Evolutionary conservation across 768 basidiomycete species (phyloP).

Genomic region (Tricholoma sp.): DNA sequence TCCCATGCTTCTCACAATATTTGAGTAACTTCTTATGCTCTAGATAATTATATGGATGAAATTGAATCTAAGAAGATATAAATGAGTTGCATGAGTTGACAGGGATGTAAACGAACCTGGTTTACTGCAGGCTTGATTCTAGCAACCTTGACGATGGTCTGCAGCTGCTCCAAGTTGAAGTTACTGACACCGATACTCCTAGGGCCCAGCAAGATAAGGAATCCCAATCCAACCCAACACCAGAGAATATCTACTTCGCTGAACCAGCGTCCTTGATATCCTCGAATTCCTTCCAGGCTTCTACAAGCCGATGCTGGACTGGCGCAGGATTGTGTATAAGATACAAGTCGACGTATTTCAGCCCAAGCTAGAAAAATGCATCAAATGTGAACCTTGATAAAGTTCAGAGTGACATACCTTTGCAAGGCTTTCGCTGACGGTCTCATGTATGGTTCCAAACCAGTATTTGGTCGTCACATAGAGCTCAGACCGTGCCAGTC

Average conservation of each 20-base stretch:
- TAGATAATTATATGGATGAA: conserved; percentile 57
- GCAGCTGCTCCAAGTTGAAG: conserved; percentile 48
- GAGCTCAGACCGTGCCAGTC: conserved; percentile 37
- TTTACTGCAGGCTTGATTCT: conserved; percentile 63
- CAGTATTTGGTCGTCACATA: conserved; percentile 56
- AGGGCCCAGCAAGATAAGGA: background rate
- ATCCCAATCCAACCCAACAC: background rate
- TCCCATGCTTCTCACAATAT: conserved; percentile 41
- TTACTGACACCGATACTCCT: conserved; percentile 56
- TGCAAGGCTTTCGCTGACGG: conserved; percentile 41
- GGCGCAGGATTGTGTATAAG: conserved; percentile 52
- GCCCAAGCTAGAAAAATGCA: conserved; percentile 41
- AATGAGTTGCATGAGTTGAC: background rate
- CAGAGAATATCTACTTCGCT: conserved; percentile 27
- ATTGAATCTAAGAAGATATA: conserved; percentile 30
- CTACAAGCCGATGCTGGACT: conserved; percentile 28
- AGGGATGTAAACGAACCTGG: conserved; percentile 40
- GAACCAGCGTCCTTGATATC: conserved; percentile 41
- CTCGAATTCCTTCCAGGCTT: conserved; percentile 54
- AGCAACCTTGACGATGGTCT: conserved; percentile 45
- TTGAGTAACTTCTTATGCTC: conserved; percentile 42
- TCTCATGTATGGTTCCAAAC: conserved; percentile 32
- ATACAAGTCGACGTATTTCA: conserved; percentile 64
- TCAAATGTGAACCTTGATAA: background rate
- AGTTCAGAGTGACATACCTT: conserved; percentile 31